phyloP scores from a whole-genome alignment of 73 alveolate species.

The Tetrahymena thermophila region DNA sequence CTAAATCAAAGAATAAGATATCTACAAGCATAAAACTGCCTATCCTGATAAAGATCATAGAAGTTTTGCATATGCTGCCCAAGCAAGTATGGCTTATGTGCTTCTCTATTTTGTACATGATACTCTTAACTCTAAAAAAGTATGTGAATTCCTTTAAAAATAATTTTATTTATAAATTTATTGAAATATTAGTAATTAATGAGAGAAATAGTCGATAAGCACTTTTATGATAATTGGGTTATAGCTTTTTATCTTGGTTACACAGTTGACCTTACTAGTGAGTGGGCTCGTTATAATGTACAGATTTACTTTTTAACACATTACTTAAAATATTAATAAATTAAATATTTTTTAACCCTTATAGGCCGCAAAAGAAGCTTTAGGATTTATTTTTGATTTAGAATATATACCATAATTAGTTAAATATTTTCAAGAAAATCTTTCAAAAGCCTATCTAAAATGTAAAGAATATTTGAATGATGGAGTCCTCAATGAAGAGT shows the following conservation, averaged over 20 bases:
- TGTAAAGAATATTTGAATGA: conserved; percentile 48
- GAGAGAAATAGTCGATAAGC: conserved; percentile 95
- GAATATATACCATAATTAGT: conserved; percentile 55
- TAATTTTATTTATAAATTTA: background rate
- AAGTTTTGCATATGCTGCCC: conserved; percentile 79
- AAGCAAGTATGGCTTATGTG: conserved; percentile 84
- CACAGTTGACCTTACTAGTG: conserved; percentile 80
- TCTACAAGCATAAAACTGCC: conserved; percentile 81
- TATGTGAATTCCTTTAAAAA: background rate
- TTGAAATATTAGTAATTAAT: conserved; percentile 48
- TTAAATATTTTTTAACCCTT: background rate
- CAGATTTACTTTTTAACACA: background rate
- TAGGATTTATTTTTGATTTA: conserved; percentile 63
- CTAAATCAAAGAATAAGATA: conserved; percentile 84
- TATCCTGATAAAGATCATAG: conserved; percentile 95
- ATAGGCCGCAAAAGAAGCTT: conserved; percentile 78
- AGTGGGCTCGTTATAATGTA: conserved; percentile 78
- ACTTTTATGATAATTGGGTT: conserved; percentile 92
- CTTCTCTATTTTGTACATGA: conserved; percentile 79
- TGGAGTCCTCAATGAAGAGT: conserved; percentile 91
- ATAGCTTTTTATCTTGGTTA: conserved; percentile 91
- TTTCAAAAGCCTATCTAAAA: conserved; percentile 16
- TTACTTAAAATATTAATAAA: background rate
- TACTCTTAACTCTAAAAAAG: conserved; percentile 66
- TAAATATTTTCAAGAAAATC: conserved; percentile 42